Evolutionary conservation across 768 basidiomycete genomes (phyloP), one percentile per base, ranked within the genome.

Genomic region (Candolleomyces aberdarensis): DNA sequence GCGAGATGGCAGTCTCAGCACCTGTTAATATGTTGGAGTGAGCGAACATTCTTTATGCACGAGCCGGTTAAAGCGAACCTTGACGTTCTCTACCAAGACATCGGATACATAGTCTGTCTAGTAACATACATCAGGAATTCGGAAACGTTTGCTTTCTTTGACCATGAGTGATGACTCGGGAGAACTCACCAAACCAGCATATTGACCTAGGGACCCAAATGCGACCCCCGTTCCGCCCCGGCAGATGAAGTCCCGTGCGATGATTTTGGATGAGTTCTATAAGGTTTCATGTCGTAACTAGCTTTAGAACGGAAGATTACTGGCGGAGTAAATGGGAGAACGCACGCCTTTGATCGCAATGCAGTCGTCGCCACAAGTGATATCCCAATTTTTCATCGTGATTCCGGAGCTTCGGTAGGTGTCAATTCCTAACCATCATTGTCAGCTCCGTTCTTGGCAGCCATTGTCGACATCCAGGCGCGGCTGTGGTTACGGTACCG

Each of bases 321-420:
- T 56, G 32, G 14, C 15, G 10, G 31, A 51, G 15, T 40, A 15
- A 14, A n/a, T 32, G 17, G 31, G 15, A 13, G 40, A 56, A 69
- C 81, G 29, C 65, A 85, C 83, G 7, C 84, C 84, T 73, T 86
- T 85, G 72, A 86, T 83, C 8, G 83, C 84, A n/a, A 86, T 70
- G 60, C 85, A 86, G 64, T 86, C 85, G 65, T 86, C 85, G 17
- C 85, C 84, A 57, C 79, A 82, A n/a, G 84, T 85, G 17, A 86
- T 75, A 70, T 86, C 84, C 80, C 80, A 86, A 66, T 86, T 83
- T 41, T 79, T 62, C 60, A 87, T 65, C 3, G 77, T 70, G 39
- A 86, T 69, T 5, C 72, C 66, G 61, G 82, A 76, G 60, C 82
- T 82, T 32, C 83, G 75, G 63, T 80, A 86, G 0, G 83, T 85